Evolutionary conservation across 2,329 filamentous ascomycete genomes (phyloP).

Genomic region (Botrytis sinoallii): DNA sequence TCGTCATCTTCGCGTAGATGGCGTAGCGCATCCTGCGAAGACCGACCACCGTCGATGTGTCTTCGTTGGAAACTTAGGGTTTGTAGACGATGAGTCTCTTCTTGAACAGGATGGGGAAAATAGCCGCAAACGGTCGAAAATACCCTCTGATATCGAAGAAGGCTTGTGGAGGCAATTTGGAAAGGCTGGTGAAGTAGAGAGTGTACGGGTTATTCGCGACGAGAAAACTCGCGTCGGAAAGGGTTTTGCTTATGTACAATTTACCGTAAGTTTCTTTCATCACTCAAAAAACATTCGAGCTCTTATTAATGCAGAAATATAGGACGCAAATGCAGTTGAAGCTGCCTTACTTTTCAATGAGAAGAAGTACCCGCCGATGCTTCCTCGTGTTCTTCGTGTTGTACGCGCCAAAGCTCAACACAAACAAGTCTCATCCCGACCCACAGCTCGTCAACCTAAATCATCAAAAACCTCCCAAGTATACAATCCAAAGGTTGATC

Average conservation of each 20-base stretch:
- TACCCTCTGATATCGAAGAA: constrained; percentile 84
- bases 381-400: constrained; percentile 85
- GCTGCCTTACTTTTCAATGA: constrained; percentile 83
- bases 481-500: constrained; percentile 68
- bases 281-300: not conserved
- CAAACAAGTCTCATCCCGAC: constrained; percentile 37
- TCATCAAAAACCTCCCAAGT: constrained; percentile 31
- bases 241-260: constrained; percentile 96
- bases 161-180: constrained; percentile 82
- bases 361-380: constrained; percentile 90
- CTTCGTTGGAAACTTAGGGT: constrained; percentile 94
- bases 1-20: constrained; percentile 87
- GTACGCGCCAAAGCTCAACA: constrained; percentile 61
- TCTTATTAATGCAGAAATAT: constrained; percentile 24
- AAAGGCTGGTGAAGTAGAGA: constrained; percentile 80
- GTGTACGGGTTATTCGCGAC: constrained; percentile 87
- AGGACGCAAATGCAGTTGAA: constrained; percentile 84
- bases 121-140: constrained; percentile 69
- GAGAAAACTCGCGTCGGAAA: constrained; percentile 90
- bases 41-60: constrained; percentile 86
- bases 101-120: constrained; percentile 63
- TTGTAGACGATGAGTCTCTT: constrained; percentile 86
- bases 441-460: constrained; percentile 41
- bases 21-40: constrained; percentile 79
- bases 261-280: constrained; percentile 54